Evolutionary conservation across 345 rosid species (phyloP).

Genomic region (Abelmoschus esculentus): DNA sequence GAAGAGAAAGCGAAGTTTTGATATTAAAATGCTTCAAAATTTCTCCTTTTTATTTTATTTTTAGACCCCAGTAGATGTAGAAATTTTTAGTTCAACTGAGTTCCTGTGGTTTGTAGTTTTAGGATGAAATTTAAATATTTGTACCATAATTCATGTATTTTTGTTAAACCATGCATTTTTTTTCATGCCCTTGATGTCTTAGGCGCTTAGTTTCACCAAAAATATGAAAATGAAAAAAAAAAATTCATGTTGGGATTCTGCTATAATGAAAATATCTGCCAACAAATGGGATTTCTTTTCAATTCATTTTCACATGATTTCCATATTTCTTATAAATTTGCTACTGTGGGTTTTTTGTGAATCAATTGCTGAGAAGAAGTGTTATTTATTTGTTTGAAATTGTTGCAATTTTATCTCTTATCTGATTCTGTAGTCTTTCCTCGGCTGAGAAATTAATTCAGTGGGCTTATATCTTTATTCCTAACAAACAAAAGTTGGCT

Average conservation of each 20-base stretch:
- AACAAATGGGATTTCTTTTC: not conserved
- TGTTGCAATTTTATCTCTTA: not conserved
- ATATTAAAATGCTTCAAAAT: not conserved
- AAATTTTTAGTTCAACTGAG: not conserved
- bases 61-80: not conserved
- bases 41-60: not conserved
- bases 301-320: not conserved
- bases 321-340: not conserved
- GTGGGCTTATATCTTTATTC: not conserved
- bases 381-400: not conserved
- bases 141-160: not conserved
- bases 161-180: not conserved
- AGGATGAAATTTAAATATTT: not conserved
- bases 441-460: not conserved
- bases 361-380: not conserved
- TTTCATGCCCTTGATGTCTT: not conserved
- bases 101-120: not conserved
- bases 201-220: not conserved
- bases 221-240: not conserved
- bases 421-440: not conserved
- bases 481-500: not conserved
- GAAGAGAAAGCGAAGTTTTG: not conserved
- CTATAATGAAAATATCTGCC: not conserved
- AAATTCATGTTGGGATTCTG: not conserved
- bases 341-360: not conserved